Base-by-base conservation (phyloP, 2,329 filamentous ascomycete species). In the Neoascochyta sp. region DNA sequence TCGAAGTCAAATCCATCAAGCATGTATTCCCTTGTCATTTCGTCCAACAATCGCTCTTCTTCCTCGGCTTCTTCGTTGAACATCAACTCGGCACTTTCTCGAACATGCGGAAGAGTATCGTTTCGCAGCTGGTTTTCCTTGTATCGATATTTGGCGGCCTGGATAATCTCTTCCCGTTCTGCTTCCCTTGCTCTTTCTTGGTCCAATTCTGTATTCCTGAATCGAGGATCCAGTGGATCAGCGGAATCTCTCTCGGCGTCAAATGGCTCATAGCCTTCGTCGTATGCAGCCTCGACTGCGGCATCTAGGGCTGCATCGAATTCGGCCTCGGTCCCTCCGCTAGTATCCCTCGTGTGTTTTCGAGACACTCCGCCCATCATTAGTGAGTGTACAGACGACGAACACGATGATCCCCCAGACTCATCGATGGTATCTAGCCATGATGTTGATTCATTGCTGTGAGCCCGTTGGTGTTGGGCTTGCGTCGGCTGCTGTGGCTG, bases 341-440 rank as follows among this genome's bases (percentile, higher is more conserved):
- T 90, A 3, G 73, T 58, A 19, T 71, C 72, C 27, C 83, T 78
- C 30, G 86, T 76, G 43, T 84, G 81, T 52, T 82, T 86, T 42
- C 83, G 74, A 39, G 78, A 74, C 23, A 79, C 75, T 36, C 81
- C 65, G 1, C 83, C 86, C 1, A 85, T 89, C 4, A 82, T 80
- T 27, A 85, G 74, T 0, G 89, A 94, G 57, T 88, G 86, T 2
- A 87, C 73, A 0, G 89, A 95, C 2, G 86, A 86, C 3, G 76
- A 73, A 40, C 60, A 67, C 3, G 80, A 81, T 1, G 89, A 95
- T 11, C 78, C 83, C 19, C 82, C 86, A 13, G 88, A 95, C 50
- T 95, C 89, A 57, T 94, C 86, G 34, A 93, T 92, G 1, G 87
- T 90, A 55, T 95, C 86, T n/a, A 95, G 66, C 89, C 89, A 95